Percentiles rank a stretch among this genome's conserved stretches.
Evolutionary conservation across 2,329 filamentous ascomycete species (phyloP).

Genomic region (Fusarium phyllophilum): DNA sequence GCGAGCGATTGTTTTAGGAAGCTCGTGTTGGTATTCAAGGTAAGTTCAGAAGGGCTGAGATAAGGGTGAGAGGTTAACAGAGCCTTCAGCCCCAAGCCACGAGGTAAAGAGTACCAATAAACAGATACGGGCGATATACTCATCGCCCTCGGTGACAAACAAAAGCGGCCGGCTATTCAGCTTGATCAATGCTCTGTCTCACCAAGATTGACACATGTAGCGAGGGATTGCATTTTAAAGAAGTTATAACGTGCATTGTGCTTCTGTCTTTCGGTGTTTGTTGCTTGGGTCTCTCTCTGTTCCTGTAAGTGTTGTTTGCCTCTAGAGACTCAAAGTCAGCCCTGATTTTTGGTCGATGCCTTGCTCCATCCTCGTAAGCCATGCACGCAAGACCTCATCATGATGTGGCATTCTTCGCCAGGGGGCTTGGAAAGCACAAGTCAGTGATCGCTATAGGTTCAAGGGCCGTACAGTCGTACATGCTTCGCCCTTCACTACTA

Average conservation of each 20-base stretch:
- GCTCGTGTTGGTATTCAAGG: not conserved
- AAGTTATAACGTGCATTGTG: not conserved
- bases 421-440: not conserved
- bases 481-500: rapidly evolving
- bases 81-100: too few relatives aligned
- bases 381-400: too few relatives aligned
- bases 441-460: not conserved
- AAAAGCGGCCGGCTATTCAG: too few relatives aligned
- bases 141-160: too few relatives aligned
- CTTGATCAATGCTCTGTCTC: not conserved
- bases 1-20: not conserved
- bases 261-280: not conserved
- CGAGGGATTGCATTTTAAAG: not conserved
- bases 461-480: rapidly evolving
- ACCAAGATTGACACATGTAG: not conserved
- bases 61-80: too few relatives aligned
- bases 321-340: not conserved
- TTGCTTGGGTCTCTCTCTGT: not conserved
- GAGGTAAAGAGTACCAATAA: too few relatives aligned
- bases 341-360: not conserved
- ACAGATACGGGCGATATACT: too few relatives aligned
- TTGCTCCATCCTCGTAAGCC: too few relatives aligned
- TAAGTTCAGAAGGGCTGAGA: too few relatives aligned
- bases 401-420: too few relatives aligned
- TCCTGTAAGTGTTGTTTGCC: too few relatives aligned